A percentile compares a stretch with the other conserved stretches of the same genome.
Evolutionary conservation across 495 filamentous ascomycete species (phyloP).

Genomic region (Tetracladium marchalianum): DNA sequence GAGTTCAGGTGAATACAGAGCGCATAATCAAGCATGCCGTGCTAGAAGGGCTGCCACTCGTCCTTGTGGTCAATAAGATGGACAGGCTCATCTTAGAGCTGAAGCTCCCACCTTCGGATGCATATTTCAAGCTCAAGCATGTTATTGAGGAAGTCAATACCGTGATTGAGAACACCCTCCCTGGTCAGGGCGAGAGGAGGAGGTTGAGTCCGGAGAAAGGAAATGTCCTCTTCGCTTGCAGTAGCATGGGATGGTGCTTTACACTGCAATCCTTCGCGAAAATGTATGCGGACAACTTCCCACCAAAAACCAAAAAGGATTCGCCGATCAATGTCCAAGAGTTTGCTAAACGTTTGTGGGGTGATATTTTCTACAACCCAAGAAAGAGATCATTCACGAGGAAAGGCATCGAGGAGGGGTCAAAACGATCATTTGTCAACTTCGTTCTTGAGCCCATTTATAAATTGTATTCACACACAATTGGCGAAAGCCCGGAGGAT

Average conservation of each 20-base stretch:
- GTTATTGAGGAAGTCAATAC: slow-evolving; percentile 97
- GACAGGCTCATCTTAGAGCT: slow-evolving; percentile 91
- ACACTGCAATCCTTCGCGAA: slow-evolving; percentile 86
- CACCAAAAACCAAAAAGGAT: slow-evolving; percentile 10
- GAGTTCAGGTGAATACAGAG: slow-evolving; percentile 92
- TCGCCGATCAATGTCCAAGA: slow-evolving; percentile 68
- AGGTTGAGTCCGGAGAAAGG: slow-evolving; percentile 93
- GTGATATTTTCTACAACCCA: slow-evolving; percentile 94
- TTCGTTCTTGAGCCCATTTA: slow-evolving; percentile 96
- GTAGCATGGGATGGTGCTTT: slow-evolving; percentile 92
- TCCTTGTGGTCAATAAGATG: slow-evolving; percentile 92
- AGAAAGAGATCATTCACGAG: slow-evolving; percentile 80
- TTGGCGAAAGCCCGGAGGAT: slow-evolving; percentile 83
- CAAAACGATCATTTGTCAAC: slow-evolving; percentile 83
- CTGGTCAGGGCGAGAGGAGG: slow-evolving; percentile 68
- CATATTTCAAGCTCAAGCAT: slow-evolving; percentile 97
- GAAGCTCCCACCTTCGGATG: slow-evolving; percentile 88
- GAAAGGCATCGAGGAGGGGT: slow-evolving; percentile 69
- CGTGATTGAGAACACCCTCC: slow-evolving; percentile 77
- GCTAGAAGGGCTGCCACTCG: slow-evolving; percentile 79
- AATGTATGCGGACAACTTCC: slow-evolving; percentile 87
- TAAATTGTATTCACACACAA: slow-evolving; percentile 93
- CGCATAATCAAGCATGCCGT: slow-evolving; percentile 95
- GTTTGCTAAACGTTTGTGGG: slow-evolving; percentile 80
- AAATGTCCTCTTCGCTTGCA: slow-evolving; percentile 91